These are phyloP conservation scores for Leucoagaricus sp. DNA, from an alignment of 1,284 basidiomycete genomes.

Conservation along the genomic window DNA sequence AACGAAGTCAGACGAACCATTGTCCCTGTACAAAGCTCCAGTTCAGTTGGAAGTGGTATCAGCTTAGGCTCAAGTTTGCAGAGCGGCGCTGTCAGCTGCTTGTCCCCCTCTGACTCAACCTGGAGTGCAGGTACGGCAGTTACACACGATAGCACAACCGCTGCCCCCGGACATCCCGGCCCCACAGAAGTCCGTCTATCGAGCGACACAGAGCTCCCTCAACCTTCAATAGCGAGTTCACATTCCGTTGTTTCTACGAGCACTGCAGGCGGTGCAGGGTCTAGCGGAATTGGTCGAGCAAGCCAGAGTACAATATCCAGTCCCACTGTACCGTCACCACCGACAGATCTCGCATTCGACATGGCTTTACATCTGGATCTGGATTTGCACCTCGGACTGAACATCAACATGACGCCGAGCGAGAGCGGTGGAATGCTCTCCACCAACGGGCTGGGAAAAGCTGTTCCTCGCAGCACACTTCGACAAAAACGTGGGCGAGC, in stretches of 20 bases:
- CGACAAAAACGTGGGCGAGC: not conserved
- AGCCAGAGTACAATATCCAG: not conserved
- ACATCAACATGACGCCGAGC: conserved; percentile 7
- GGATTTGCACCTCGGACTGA: conserved; percentile 6
- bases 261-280: not conserved
- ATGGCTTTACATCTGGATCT: conserved; percentile 1
- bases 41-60: conserved; percentile 5
- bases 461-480: not conserved
- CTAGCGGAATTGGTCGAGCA: not conserved
- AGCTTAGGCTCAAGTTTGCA: conserved; percentile 7
- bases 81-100: not conserved
- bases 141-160: not conserved
- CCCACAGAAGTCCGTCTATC: no score
- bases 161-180: not conserved
- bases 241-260: not conserved
- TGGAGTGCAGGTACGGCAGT: not conserved
- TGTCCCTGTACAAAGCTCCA: conserved; percentile 3
- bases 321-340: not conserved
- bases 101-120: not conserved
- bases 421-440: conserved; percentile 5
- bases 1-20: conserved; percentile 1
- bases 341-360: not conserved
- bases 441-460: not conserved
- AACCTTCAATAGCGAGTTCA: not conserved
- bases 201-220: not conserved